A percentile compares a stretch with the other conserved stretches of the same genome.
phyloP scores from a whole-genome alignment of 352 stramenopile genomes.

The Phytophthora chlamydospora region DNA sequence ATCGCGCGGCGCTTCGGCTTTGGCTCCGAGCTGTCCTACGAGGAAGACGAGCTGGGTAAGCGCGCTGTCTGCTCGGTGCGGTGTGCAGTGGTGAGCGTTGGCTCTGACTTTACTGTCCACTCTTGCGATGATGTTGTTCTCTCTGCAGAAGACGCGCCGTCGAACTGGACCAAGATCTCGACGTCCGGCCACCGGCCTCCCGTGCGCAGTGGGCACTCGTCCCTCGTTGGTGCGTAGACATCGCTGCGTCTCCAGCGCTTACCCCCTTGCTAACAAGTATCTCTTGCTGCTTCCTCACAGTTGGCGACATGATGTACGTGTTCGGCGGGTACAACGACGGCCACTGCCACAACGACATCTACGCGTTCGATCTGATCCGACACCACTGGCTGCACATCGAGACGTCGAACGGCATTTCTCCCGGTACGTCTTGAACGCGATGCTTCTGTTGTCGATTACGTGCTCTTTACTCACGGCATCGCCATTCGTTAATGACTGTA shows the following conservation, averaged over 20 bases:
- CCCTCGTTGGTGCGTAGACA: slow-evolving; percentile 64
- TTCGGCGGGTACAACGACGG: slow-evolving; percentile 89
- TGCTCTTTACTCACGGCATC: slow-evolving; percentile 8
- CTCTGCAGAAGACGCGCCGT: slow-evolving; percentile 49
- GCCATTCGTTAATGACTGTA: slow-evolving; percentile 12
- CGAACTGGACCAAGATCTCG: slow-evolving; percentile 77
- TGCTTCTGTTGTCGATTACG: neutral
- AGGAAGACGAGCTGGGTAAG: slow-evolving; percentile 62
- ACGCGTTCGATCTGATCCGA: slow-evolving; percentile 79
- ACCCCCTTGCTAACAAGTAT: slow-evolving; percentile 3
- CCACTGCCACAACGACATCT: slow-evolving; percentile 88
- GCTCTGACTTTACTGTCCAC: slow-evolving; percentile 3
- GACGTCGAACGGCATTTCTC: slow-evolving; percentile 72
- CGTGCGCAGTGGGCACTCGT: slow-evolving; percentile 80
- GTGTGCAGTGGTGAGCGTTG: neutral
- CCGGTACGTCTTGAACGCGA: slow-evolving; percentile 37
- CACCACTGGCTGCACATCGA: slow-evolving; percentile 84
- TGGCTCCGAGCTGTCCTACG: slow-evolving; percentile 62
- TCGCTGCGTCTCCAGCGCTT: neutral
- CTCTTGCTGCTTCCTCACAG: slow-evolving; percentile 29
- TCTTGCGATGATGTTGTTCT: slow-evolving; percentile 3
- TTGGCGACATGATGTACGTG: slow-evolving; percentile 81
- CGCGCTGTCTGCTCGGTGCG: neutral
- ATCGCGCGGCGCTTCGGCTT: slow-evolving; percentile 77
- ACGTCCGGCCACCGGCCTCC: slow-evolving; percentile 74